Conservation (phyloP, 176 grass and related monocot species). For the Oryza glaberrima region DNA sequence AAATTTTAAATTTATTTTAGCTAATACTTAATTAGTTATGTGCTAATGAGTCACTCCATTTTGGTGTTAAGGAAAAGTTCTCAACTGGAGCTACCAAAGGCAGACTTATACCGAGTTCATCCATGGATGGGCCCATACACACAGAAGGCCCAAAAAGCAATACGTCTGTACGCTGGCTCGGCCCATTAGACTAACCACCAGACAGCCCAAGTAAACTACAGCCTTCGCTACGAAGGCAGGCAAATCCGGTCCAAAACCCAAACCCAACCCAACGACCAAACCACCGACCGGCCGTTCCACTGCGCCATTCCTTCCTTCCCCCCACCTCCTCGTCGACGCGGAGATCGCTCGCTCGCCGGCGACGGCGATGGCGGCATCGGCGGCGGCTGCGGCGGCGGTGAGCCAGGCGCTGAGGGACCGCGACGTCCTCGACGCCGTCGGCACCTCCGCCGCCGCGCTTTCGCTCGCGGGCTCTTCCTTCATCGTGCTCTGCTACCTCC, state of each 20-base stretch:
- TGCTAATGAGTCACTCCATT: too few species aligned
- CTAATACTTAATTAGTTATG: too few species aligned
- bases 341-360: slow-evolving; percentile 53
- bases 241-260: not conserved
- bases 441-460: slow-evolving; percentile 65
- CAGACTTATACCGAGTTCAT: not conserved
- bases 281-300: slow-evolving; percentile 12
- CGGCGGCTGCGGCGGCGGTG: slow-evolving; percentile 23
- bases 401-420: slow-evolving; percentile 53
- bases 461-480: slow-evolving; percentile 86
- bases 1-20: too few species aligned
- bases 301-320: not conserved
- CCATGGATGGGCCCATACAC: not conserved
- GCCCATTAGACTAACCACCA: not conserved
- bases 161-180: not conserved
- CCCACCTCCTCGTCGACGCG: not conserved
- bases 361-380: slow-evolving; percentile 41
- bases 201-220: not conserved
- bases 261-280: slow-evolving; percentile 40
- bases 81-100: too few species aligned
- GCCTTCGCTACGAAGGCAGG: slow-evolving; percentile 30
- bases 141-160: not conserved
- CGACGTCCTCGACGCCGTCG: slow-evolving; percentile 55
- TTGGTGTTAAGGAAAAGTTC: too few species aligned
- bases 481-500: slow-evolving; percentile 94